Conservation (phyloP, 1,284 basidiomycete species). For the Puccinia coronata region DNA sequence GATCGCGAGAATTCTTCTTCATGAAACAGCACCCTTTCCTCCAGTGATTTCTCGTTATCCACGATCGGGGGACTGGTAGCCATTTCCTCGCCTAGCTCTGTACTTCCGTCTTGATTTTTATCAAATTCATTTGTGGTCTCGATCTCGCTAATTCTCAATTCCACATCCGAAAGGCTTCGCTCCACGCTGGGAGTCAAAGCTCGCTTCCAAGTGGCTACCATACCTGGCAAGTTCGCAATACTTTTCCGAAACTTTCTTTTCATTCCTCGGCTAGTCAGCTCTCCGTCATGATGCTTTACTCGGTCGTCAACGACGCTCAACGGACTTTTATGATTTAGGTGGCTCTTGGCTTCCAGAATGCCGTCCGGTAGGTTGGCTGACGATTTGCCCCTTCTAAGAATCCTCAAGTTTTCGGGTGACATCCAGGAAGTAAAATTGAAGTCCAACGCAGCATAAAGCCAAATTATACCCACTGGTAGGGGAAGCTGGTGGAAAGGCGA, state of each 20-base stretch:
- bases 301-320: conserved; percentile 78
- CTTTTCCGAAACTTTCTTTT: conserved; percentile 46
- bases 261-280: conserved; percentile 29
- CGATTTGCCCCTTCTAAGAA: conserved; percentile 77
- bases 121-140: conserved; percentile 43
- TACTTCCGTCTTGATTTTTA: conserved; percentile 26
- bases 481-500: conserved; percentile 62
- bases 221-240: conserved; percentile 45
- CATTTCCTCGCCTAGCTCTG: conserved; percentile 38
- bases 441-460: conserved; percentile 74
- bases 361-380: conserved; percentile 64
- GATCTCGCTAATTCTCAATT: conserved; percentile 25
- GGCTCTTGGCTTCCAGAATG: conserved; percentile 79
- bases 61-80: conserved; percentile 17
- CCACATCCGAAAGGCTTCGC: conserved; percentile 39
- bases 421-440: conserved; percentile 95
- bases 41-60: conserved; percentile 61
- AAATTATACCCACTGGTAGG: conserved; percentile 76
- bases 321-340: conserved; percentile 73
- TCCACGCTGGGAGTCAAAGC: conserved; percentile 41
- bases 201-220: conserved; percentile 47
- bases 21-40: conserved; percentile 56
- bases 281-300: conserved; percentile 2
- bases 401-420: conserved; percentile 79
- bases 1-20: conserved; percentile 43